A percentile compares a stretch with the other conserved stretches of the same genome.
Evolutionary conservation across 2,329 filamentous ascomycete genomes (phyloP).

Genomic region (Ascochyta fabae): DNA sequence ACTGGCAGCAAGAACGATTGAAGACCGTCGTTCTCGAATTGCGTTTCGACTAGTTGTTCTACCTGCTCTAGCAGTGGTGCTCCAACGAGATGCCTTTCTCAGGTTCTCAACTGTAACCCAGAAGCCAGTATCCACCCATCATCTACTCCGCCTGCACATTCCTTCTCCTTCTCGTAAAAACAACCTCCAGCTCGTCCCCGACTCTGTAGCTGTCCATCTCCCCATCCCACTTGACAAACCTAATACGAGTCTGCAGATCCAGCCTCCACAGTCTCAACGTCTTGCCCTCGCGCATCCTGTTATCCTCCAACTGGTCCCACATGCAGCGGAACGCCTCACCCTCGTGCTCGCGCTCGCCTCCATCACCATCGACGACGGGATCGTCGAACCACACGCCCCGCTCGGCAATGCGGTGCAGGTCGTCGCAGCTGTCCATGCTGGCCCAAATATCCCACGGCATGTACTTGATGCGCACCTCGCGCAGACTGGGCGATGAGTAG

Average conservation of each 20-base stretch:
- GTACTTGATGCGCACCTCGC: constrained; percentile 38
- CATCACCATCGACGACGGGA: constrained; percentile 19
- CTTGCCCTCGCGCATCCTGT: constrained; percentile 3
- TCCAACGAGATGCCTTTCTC: too few species aligned
- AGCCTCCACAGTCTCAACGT: constrained; percentile 16
- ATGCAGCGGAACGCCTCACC: constrained; percentile 43
- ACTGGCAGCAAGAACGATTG: too few species aligned
- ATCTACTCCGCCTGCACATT: too few species aligned
- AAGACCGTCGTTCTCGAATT: too few species aligned
- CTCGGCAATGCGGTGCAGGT: constrained; percentile 34
- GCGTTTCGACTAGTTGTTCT: too few species aligned
- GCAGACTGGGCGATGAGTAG: constrained; percentile 11
- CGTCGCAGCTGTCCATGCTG: constrained; percentile 41
- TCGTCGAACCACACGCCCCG: constrained; percentile 40
- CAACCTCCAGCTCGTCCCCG: constrained; percentile 45
- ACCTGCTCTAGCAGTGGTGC: too few species aligned
- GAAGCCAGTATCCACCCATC: too few species aligned
- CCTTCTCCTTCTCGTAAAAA: constrained; percentile 21
- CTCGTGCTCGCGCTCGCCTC: constrained; percentile 31
- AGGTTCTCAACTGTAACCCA: too few species aligned
- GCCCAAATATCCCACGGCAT: constrained; percentile 46
- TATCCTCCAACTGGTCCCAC: constrained; percentile 29
- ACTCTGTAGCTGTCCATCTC: constrained; percentile 39
- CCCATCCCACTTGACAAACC: constrained; percentile 40
- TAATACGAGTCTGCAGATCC: constrained; percentile 25